Conservation (phyloP, 202 grass and related monocot genomes). For the Musa balbisiana region DNA sequence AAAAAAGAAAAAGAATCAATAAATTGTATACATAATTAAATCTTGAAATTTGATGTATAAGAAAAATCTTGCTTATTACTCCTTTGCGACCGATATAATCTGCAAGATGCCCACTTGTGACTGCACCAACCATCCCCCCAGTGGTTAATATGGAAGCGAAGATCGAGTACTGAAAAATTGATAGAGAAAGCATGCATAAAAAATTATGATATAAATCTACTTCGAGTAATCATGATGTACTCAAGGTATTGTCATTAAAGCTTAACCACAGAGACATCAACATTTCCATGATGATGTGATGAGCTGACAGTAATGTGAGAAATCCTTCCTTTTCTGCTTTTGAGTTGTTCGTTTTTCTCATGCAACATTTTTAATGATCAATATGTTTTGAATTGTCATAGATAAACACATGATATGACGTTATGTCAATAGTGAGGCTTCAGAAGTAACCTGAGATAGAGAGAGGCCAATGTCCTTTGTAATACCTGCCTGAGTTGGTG, state of each 20-base stretch:
- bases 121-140: slow-evolving; percentile 51
- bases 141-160: slow-evolving; percentile 60
- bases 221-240: neutral
- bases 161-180: slow-evolving; percentile 38
- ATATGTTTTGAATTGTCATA: neutral
- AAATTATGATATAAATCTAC: neutral
- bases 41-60: neutral
- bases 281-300: too few species aligned
- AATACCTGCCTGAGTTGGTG: slow-evolving; percentile 47
- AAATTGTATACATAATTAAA: neutral
- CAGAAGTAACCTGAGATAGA: slow-evolving; percentile 37
- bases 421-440: neutral
- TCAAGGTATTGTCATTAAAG: too few species aligned
- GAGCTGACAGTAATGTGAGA: too few species aligned
- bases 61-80: slow-evolving; percentile 26
- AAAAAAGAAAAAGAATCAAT: slow-evolving; percentile 12
- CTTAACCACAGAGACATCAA: too few species aligned
- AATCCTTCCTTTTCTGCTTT: too few species aligned
- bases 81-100: slow-evolving; percentile 48
- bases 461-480: slow-evolving; percentile 46
- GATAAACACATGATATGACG: neutral
- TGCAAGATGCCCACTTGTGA: slow-evolving; percentile 38
- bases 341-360: neutral
- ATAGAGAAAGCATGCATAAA: neutral
- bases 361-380: neutral